Base-by-base conservation (phyloP, 257 asterid species). In the Nicotiana obtusifolia region DNA sequence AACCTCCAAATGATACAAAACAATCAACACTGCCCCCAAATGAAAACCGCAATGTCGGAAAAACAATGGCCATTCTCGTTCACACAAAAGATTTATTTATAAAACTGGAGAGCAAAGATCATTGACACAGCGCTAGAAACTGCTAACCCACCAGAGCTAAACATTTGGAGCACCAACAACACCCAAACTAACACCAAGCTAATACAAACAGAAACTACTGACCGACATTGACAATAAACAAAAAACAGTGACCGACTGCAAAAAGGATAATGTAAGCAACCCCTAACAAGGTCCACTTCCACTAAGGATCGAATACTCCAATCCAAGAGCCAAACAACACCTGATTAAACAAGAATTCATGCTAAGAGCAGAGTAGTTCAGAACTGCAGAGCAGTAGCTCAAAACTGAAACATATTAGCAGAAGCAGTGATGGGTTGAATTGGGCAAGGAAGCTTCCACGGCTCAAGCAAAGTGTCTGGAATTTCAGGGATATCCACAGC, bases 401-500 rank as follows among this genome's bases (percentile, higher is more conserved):
- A 94, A 71, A 56, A 88, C 87, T 88, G 86, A 35, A 93, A 85
- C 86, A 87, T 75, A 78, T 92, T 87, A 31, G 89, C 93, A 33
- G 89, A 82, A 11, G 95, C 97, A 19, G 91, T 54, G 68, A 93
- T 89, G 10, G 95, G 93, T 56, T 88, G 95, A 15, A 86, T 84
- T 2, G 96, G 92, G 84, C 89, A 92, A 22, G 97, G 98, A 31
- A 89, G 90, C 92, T 91, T 97, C 96, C 97, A 95, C 0, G 98
- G 97, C 92, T 94, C 96, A 2, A 88, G 92, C 69, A 87, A 41
- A 33, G 87, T 41, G 5, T 91, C 94, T 0, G 97, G 97, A 35
- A 93, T 89, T 79, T 93, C 96, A 2, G 92, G 97, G 35, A 91
- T 89, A 56, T 94, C 98, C 41, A 91, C 80, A 0, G 84, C 87